Percentiles rank a stretch among this genome's conserved stretches.
Conservation (phyloP, 495 filamentous ascomycete genomes). For the Usnea hakonensis region DNA sequence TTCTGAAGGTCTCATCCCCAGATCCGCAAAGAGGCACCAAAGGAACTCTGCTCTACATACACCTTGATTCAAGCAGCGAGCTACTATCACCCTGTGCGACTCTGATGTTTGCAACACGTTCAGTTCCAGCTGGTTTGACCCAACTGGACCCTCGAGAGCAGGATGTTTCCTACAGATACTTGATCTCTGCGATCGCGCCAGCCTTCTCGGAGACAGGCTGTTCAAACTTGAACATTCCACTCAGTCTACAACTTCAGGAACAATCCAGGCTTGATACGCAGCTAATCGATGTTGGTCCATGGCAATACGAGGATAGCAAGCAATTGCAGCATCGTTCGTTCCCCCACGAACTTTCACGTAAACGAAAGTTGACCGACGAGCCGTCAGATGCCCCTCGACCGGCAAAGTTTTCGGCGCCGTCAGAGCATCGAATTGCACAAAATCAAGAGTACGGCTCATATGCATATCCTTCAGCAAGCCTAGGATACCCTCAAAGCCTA, state of each 20-base stretch:
- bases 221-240: slow-evolving; percentile 58
- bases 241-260: slow-evolving; percentile 64
- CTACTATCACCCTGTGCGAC: slow-evolving; percentile 52
- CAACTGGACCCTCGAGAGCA: slow-evolving; percentile 52
- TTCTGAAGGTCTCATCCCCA: slow-evolving; percentile 58
- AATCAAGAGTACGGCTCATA: slow-evolving; percentile 32
- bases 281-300: slow-evolving; percentile 63
- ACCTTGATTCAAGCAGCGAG: slow-evolving; percentile 68
- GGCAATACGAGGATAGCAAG: slow-evolving; percentile 57
- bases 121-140: slow-evolving; percentile 54
- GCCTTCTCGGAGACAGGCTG: slow-evolving; percentile 59
- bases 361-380: slow-evolving; percentile 47
- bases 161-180: slow-evolving; percentile 50
- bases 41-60: slow-evolving; percentile 62
- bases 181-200: slow-evolving; percentile 66
- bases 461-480: slow-evolving; percentile 24
- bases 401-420: slow-evolving; percentile 39
- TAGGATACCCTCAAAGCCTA: slow-evolving; percentile 41
- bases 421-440: slow-evolving; percentile 34
- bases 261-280: slow-evolving; percentile 53
- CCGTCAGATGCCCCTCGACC: slow-evolving; percentile 35
- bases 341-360: slow-evolving; percentile 31
- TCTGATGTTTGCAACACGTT: slow-evolving; percentile 67
- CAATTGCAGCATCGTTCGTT: slow-evolving; percentile 29
- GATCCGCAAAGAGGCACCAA: slow-evolving; percentile 57